Conservation (phyloP, 2,329 filamentous ascomycete species). For the Hyphodiscus sp. region DNA sequence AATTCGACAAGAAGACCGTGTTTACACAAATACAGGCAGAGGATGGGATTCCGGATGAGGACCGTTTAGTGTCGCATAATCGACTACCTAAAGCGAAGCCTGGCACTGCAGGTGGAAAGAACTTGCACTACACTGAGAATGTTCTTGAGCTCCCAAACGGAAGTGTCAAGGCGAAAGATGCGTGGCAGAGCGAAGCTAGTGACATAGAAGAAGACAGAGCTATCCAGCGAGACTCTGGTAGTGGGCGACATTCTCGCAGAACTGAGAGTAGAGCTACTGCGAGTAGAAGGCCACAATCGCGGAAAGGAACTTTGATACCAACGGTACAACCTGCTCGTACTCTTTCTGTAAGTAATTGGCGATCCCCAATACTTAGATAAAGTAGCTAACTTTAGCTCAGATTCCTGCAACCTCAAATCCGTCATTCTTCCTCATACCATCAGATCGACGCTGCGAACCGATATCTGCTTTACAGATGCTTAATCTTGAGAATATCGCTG, state of each 20-base stretch:
- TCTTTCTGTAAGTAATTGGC: constrained; percentile 21
- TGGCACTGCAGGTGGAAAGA: constrained; percentile 75
- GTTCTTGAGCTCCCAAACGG: constrained; percentile 61
- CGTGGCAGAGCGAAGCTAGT: constrained; percentile 70
- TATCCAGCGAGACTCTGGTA: constrained; percentile 29
- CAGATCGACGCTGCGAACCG: constrained; percentile 52
- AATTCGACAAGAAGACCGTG: constrained; percentile 88
- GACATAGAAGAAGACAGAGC: constrained; percentile 39
- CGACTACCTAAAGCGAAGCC: constrained; percentile 52
- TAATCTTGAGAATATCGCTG: constrained; percentile 85
- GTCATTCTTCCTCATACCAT: constrained; percentile 46
- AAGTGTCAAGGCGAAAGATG: constrained; percentile 24
- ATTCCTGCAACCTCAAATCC: constrained; percentile 22
- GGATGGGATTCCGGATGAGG: constrained; percentile 81
- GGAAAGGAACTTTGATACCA: constrained; percentile 28
- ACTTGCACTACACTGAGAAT: constrained; percentile 86
- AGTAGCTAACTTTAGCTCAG: constrained; percentile 15
- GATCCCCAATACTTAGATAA: neutral
- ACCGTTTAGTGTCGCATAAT: constrained; percentile 87
- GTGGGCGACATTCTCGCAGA: constrained; percentile 34
- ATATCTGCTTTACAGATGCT: constrained; percentile 78
- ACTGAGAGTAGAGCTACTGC: constrained; percentile 32
- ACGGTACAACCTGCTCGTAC: constrained; percentile 19
- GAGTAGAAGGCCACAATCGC: constrained; percentile 28
- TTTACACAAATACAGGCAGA: constrained; percentile 90